Evolutionary conservation across 2,329 filamentous ascomycete genomes (phyloP), one percentile per base, ranked within the genome.

Genomic region (Neocucurbitaria cava): DNA sequence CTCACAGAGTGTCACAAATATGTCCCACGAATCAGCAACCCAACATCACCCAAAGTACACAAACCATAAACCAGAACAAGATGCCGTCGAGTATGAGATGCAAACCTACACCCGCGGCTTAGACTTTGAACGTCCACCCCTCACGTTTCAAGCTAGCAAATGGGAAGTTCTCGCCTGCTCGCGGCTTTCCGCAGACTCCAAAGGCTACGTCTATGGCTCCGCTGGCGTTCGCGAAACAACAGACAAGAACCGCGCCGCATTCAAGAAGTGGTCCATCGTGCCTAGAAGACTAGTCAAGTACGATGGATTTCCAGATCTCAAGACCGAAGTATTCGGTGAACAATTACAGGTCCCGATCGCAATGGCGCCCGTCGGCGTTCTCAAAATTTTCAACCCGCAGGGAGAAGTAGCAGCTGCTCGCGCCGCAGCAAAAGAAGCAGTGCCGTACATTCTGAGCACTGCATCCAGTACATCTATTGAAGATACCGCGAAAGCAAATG

Each of bases 321-420:
- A 28, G 4, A 56, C 58, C 17, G 54, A 59, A 1, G 61, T 80
- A 1, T 66, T 76, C 15, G 79, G 78, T 6, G 70, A 78, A 46
- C 72, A 77, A 45, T 74, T 81, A 33, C 71, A 79, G 7, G 77
- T 73, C 3, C 86, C 85, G 0, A 65, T 89, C 1, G 70, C 89
- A 2, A 82, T 89, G 73, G 87, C 87, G 2, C 88, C 88, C 0
- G 78, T 91, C 1, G 88, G 89, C 0, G 86, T 89, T 0, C 86
- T 90, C 60, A 76, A 77, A 0, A 84, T 89, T 23, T 88, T 89
- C 72, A 87, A 91, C 61, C 70, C 79, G 0, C 84, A 89, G 58
- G 83, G 82, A n/a, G 88, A 91, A 62, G 77, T 81, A 0, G 87
- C 85, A 0, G 80, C 85, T 0, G 85, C 88, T 0, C 74, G 78